Percentiles rank a stretch among this genome's conserved stretches.
These are phyloP conservation scores for Setomelanomma holmii DNA, from an alignment of 2,329 filamentous ascomycete species.

Conservation along the genomic window DNA sequence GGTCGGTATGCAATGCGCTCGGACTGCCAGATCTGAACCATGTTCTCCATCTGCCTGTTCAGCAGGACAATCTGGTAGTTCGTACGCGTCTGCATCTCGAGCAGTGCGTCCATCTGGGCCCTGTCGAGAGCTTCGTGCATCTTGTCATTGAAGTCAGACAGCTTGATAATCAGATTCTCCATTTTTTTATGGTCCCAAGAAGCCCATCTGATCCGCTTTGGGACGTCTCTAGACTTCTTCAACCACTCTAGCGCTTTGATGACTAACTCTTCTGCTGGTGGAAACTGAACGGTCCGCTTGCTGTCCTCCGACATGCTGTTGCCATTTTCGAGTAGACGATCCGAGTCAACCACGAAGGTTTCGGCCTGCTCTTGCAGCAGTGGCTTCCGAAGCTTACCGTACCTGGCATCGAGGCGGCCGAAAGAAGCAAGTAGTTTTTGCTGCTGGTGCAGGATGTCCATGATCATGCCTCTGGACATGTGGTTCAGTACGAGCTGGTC, in stretches of 20 bases:
- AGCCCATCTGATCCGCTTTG: constrained; percentile 43
- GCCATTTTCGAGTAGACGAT: constrained; percentile 18
- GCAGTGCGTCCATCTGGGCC: constrained; percentile 36
- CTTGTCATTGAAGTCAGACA: constrained; percentile 46
- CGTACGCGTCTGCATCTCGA: constrained; percentile 41
- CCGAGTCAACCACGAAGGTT: constrained; percentile 17
- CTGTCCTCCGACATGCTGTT: constrained; percentile 13
- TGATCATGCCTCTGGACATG: constrained; percentile 40
- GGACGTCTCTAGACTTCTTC: constrained; percentile 31
- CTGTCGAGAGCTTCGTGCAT: constrained; percentile 44
- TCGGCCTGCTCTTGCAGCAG: constrained; percentile 35
- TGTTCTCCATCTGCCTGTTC: constrained; percentile 43
- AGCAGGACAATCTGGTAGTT: constrained; percentile 48
- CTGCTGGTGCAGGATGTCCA: constrained; percentile 47
- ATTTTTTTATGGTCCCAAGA: constrained; percentile 40
- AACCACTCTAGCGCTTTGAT: constrained; percentile 40
- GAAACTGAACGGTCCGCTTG: constrained; percentile 38
- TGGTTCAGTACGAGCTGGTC: constrained; percentile 42
- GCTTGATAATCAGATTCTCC: constrained; percentile 39
- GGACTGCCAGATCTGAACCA: constrained; percentile 44
- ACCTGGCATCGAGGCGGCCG: constrained; percentile 40
- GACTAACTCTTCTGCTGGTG: constrained; percentile 34
- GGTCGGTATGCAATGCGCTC: constrained; percentile 16
- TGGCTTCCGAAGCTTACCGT: constrained; percentile 37
- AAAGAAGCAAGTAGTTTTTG: constrained; percentile 40